phyloP scores from a whole-genome alignment of 495 filamentous ascomycete species.

The Xylaria scruposa region DNA sequence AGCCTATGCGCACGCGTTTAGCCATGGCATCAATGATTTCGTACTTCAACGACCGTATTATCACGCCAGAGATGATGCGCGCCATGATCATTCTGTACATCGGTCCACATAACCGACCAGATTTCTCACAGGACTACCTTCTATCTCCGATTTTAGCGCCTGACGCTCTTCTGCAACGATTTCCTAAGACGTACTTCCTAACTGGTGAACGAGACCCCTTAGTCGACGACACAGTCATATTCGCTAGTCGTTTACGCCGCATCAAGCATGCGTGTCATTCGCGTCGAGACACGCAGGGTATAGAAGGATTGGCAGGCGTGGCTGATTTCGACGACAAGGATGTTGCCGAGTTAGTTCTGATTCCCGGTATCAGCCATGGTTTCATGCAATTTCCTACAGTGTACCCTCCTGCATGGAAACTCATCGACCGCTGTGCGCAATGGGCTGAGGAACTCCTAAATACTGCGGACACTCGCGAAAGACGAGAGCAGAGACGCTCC shows the following conservation, averaged over 20 bases:
- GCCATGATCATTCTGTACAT: slow-evolving; percentile 99
- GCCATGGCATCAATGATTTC: slow-evolving; percentile 96
- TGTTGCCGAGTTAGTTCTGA: slow-evolving; percentile 78
- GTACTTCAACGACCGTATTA: slow-evolving; percentile 94
- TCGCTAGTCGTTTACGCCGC: slow-evolving; percentile 83
- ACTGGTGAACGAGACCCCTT: slow-evolving; percentile 95
- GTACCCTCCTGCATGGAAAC: slow-evolving; percentile 85
- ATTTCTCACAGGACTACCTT: slow-evolving; percentile 89
- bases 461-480: slow-evolving; percentile 48
- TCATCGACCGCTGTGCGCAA: slow-evolving; percentile 72
- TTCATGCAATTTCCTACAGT: slow-evolving; percentile 88
- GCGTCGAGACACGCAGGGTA: slow-evolving; percentile 30
- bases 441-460: slow-evolving; percentile 82
- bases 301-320: slow-evolving; percentile 37
- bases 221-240: slow-evolving; percentile 95
- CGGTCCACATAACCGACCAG: slow-evolving; percentile 88
- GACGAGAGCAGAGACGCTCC: slow-evolving; percentile 32
- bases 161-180: slow-evolving; percentile 76
- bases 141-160: slow-evolving; percentile 90
- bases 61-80: slow-evolving; percentile 98
- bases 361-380: slow-evolving; percentile 89
- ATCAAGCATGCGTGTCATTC: slow-evolving; percentile 72
- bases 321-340: slow-evolving; percentile 74
- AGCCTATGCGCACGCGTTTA: slow-evolving; percentile 81
- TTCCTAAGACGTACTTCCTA: slow-evolving; percentile 91